Conservation (phyloP, 176 grass and related monocot species). For the Oryza australiensis region DNA sequence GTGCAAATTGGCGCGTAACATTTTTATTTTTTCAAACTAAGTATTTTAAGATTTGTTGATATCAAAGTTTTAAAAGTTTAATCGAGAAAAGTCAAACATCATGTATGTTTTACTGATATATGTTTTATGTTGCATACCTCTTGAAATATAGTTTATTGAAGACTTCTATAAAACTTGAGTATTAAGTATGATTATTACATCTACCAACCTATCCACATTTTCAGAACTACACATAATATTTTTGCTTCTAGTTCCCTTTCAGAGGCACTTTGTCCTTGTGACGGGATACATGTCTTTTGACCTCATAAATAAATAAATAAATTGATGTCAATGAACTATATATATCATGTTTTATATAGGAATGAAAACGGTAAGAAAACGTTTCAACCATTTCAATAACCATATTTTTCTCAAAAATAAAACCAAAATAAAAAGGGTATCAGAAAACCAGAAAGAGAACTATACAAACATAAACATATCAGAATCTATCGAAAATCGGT, state of each 20-base stretch:
- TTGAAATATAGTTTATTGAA: neutral
- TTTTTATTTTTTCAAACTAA: neutral
- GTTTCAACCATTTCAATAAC: no score
- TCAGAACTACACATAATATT: neutral
- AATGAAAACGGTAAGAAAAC: no score
- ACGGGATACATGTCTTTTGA: neutral
- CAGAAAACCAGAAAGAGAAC: no score
- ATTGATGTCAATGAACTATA: neutral
- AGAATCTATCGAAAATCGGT: no score
- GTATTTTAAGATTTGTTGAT: neutral
- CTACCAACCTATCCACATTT: neutral
- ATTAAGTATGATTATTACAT: neutral
- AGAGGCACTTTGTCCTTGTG: neutral
- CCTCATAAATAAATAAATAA: neutral
- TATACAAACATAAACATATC: no score
- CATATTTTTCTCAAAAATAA: no score
- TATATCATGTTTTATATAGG: no score
- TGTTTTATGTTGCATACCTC: neutral
- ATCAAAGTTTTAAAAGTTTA: neutral
- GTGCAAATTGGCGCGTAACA: no score
- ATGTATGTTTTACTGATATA: no score
- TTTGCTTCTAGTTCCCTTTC: neutral
- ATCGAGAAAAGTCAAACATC: no score
- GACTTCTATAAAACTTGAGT: neutral
- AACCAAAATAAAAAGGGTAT: no score